Conservation (phyloP, 2,329 filamentous ascomycete genomes). For the Monosporascus ibericus region DNA sequence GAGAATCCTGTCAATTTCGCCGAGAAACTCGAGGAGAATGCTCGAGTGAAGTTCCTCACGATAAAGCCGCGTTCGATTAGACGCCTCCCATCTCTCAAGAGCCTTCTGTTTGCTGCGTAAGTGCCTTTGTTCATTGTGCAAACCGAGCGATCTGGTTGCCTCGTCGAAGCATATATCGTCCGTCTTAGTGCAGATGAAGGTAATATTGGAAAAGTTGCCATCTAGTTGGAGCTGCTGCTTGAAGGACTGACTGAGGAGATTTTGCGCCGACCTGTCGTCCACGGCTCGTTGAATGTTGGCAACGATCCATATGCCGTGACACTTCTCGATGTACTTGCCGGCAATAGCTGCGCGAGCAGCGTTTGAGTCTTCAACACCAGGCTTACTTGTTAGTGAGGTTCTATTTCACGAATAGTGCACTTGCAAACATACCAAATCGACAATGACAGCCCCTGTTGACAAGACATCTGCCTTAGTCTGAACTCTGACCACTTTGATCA, state of each 20-base stretch:
- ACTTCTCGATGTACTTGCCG: slow-evolving; percentile 53
- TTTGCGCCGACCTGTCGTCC: slow-evolving; percentile 52
- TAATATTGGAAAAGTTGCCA: slow-evolving; percentile 43
- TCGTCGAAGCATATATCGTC: slow-evolving; percentile 53
- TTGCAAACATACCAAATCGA: slow-evolving; percentile 40
- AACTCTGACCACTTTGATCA: slow-evolving; percentile 37
- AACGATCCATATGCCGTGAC: slow-evolving; percentile 52
- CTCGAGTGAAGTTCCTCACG: slow-evolving; percentile 31
- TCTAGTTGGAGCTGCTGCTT: slow-evolving; percentile 53
- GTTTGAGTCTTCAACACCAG: slow-evolving; percentile 55
- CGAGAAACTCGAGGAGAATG: slow-evolving; percentile 30
- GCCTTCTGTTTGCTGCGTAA: slow-evolving; percentile 47
- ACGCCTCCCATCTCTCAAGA: slow-evolving; percentile 45
- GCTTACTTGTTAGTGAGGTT: slow-evolving; percentile 24
- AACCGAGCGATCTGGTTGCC: slow-evolving; percentile 32
- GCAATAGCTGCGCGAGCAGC: slow-evolving; percentile 53
- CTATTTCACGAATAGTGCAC: not conserved
- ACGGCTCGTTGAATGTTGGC: slow-evolving; percentile 53
- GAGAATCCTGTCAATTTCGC: slow-evolving; percentile 19
- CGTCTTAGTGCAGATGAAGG: slow-evolving; percentile 38
- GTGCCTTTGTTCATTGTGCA: slow-evolving; percentile 24
- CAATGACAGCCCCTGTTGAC: slow-evolving; percentile 47
- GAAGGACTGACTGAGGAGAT: slow-evolving; percentile 48
- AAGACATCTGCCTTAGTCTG: slow-evolving; percentile 43
- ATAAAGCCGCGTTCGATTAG: slow-evolving; percentile 34